Conservation (phyloP, 352 stramenopile genomes). For the Plasmopara viticola region DNA sequence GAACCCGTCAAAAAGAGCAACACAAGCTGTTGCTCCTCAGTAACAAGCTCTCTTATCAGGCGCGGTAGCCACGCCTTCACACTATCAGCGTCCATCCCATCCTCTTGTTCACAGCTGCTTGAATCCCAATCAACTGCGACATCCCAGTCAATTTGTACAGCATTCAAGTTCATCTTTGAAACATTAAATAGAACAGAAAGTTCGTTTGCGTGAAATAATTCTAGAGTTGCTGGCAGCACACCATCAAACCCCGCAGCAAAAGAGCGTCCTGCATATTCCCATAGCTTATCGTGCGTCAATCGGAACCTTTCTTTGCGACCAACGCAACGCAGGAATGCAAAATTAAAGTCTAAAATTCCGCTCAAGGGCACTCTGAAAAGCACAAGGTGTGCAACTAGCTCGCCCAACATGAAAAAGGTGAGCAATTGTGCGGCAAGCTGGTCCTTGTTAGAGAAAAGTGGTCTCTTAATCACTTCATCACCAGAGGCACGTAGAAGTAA, state of each 20-base stretch:
- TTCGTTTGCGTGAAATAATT: constrained; percentile 42
- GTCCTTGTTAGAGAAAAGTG: constrained; percentile 14
- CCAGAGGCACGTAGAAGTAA: constrained; percentile 22
- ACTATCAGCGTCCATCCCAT: constrained; percentile 7
- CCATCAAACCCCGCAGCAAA: constrained; percentile 53
- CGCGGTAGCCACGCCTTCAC: constrained; percentile 39
- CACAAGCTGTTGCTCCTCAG: constrained; percentile 55
- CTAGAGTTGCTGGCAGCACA: constrained; percentile 44
- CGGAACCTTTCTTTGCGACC: constrained; percentile 23
- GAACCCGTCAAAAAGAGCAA: constrained; percentile 50
- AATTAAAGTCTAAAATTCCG: constrained; percentile 49
- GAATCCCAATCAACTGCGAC: constrained; percentile 31
- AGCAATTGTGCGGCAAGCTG: constrained; percentile 22
- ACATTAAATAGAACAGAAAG: constrained; percentile 53
- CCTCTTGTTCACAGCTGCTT: constrained; percentile 9
- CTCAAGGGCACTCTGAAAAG: constrained; percentile 41
- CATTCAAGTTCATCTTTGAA: constrained; percentile 23
- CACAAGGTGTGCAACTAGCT: constrained; percentile 56
- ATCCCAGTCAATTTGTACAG: constrained; percentile 36
- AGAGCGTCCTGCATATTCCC: constrained; percentile 17
- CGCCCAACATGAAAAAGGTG: constrained; percentile 53
- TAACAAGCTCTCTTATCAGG: constrained; percentile 43
- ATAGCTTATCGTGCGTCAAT: constrained; percentile 16
- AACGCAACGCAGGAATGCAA: constrained; percentile 41
- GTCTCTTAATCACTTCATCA: not conserved